Base-by-base conservation (phyloP, 2,329 filamentous ascomycete genomes). In the Apiospora sp. region DNA sequence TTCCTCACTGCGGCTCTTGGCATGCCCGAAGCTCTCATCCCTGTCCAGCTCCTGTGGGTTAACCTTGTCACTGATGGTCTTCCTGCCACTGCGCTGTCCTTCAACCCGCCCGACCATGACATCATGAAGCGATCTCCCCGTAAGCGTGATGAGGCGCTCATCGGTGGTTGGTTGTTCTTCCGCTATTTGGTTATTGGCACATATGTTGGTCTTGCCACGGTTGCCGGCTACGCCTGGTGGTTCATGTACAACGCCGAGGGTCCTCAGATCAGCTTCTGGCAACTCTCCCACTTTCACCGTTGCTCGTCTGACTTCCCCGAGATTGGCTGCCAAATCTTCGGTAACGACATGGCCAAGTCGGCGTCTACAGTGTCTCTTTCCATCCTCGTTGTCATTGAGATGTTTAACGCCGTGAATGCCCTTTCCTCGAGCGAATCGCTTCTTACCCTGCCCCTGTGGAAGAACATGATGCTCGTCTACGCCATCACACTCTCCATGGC, bases 171-270 rank as follows among this genome's bases (percentile, higher is more conserved):
- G 96, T 86, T 99, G 51, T 98, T 99, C 87, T 95, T 98, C 89
- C 92, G 96, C 71, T 99, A 99, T 84, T 91, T 99, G 87, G 92
- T 98, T 69, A 96, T 99, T 78, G 96, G 96, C 74, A 94, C 91
- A 12, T 99, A 99, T 76, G 96, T 99, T 73, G 96, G 96, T 81
- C 87, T 94, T 54, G 96, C 96, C 71, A 99, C 96, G 4, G 97
- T 99, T 27, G 95, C 93, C 80, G 96, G 97, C 67, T 99, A 99
- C 81, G 96, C 94, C n/a, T 99, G 96, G 96, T 99, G 95, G 94
- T 99, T 98, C 87, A 95, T 99, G 93, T 98, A 93, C 87, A 96
- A 98, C 86, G 85, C 91, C 12, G 91, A 92, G 76, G 96, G 96
- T 0, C 96, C 96, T 34, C 94, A 97, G 82, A 97, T 99, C 83